A percentile compares a stretch with the other conserved stretches of the same genome.
Conservation (phyloP, 371 early-diverging fungal species). For the Lichtheimia ramosa region DNA sequence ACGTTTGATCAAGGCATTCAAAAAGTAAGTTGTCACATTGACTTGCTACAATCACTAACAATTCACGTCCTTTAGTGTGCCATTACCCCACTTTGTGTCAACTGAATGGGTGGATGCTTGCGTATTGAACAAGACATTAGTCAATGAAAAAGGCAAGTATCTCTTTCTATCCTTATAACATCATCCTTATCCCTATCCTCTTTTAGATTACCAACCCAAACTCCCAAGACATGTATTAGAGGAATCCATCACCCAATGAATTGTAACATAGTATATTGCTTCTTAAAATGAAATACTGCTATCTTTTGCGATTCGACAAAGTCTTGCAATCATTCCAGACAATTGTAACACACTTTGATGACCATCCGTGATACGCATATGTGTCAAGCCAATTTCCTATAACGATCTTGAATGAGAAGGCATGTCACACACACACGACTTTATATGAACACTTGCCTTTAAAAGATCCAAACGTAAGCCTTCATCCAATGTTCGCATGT, state of each 20-base stretch:
- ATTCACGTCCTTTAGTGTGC: constrained; percentile 1
- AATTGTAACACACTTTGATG: constrained; percentile 80
- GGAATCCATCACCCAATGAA: background rate
- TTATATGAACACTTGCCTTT: constrained; percentile 50
- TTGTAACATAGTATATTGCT: background rate
- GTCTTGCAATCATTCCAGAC: constrained; percentile 72
- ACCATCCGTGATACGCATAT: constrained; percentile 87
- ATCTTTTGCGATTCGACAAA: constrained; percentile 30
- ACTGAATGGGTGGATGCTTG: constrained; percentile 22
- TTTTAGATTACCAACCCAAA: constrained; percentile 14
- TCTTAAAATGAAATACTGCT: background rate
- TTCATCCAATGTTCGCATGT: constrained; percentile 39
- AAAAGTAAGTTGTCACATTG: constrained; percentile 9
- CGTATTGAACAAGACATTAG: constrained; percentile 11
- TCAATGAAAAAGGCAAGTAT: constrained; percentile 21
- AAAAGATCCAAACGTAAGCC: constrained; percentile 75
- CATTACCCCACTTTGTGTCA: constrained; percentile 17
- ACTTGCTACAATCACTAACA: background rate
- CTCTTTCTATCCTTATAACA: background rate
- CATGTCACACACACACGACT: background rate
- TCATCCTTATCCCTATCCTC: background rate
- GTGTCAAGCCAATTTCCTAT: constrained; percentile 84
- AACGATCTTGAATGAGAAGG: background rate
- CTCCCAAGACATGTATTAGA: background rate
- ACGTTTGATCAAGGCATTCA: constrained; percentile 16